A percentile compares a stretch with the other conserved stretches of the same genome.
phyloP scores from a whole-genome alignment of 345 rosid species.

The Rhizophora apiculata region DNA sequence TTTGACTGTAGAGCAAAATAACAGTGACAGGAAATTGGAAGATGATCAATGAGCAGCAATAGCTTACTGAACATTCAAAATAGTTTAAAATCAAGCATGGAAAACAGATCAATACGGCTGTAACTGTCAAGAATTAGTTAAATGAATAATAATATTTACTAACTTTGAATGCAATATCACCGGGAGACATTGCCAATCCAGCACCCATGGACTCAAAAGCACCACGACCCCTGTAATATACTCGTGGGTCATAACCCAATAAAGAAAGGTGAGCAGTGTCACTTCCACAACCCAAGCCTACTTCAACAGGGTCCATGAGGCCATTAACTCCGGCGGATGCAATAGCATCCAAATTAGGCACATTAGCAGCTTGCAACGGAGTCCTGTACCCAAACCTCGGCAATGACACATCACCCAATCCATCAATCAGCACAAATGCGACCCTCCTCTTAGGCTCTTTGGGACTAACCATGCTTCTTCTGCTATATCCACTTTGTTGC shows the following conservation, averaged over 20 bases:
- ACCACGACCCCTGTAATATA: conserved; percentile 88
- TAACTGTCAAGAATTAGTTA: not conserved
- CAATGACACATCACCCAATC: conserved; percentile 84
- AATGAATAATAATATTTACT: not conserved
- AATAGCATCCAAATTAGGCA: conserved; percentile 77
- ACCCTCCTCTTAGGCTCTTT: conserved; percentile 57
- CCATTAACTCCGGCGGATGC: conserved; percentile 92
- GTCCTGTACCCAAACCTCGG: conserved; percentile 72
- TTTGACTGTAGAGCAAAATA: conserved; percentile 57
- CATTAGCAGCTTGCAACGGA: conserved; percentile 72
- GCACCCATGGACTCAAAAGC: conserved; percentile 99
- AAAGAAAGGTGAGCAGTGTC: conserved; percentile 98
- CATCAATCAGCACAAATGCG: conserved; percentile 87
- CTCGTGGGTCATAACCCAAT: conserved; percentile 86
- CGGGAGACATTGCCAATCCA: conserved; percentile 95
- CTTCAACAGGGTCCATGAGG: conserved; percentile 99
- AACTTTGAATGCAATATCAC: conserved; percentile 92
- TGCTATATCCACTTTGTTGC: not conserved
- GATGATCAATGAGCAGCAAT: not conserved
- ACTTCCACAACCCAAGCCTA: conserved; percentile 97
- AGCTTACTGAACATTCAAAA: not conserved
- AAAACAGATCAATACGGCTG: not conserved
- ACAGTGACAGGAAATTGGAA: not conserved
- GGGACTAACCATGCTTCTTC: conserved; percentile 37
- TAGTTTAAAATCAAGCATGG: not conserved